Evolutionary conservation across 2,329 filamentous ascomycete species (phyloP).

Genomic region (Arthrinium phaeospermum): DNA sequence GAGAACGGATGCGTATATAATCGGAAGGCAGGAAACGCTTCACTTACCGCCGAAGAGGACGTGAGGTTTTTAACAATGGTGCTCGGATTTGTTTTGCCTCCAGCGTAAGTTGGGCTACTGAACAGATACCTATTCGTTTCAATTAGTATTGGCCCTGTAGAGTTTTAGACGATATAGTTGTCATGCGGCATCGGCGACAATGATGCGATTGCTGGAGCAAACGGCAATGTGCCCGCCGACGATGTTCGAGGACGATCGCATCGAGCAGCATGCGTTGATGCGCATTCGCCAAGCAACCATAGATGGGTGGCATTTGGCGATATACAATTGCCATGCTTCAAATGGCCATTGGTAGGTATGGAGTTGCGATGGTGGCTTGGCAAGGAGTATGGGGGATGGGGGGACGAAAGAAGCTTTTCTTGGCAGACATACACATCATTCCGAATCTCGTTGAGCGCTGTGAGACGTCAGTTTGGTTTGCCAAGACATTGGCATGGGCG

Average conservation of each 20-base stretch:
- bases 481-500: conserved; percentile 41
- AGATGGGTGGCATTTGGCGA: conserved; percentile 6
- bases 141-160: background rate
- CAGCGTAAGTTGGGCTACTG: conserved; percentile 62
- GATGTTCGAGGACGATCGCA: background rate
- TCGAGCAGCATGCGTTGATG: background rate
- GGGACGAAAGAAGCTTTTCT: conserved; percentile 27
- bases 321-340: conserved; percentile 13
- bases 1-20: conserved; percentile 17
- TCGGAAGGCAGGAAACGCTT: conserved; percentile 26
- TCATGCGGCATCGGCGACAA: background rate
- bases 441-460: conserved; percentile 42
- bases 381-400: background rate
- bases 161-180: background rate
- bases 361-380: conserved; percentile 16
- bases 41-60: conserved; percentile 60
- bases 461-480: conserved; percentile 39
- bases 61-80: conserved; percentile 64
- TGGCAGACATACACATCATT: conserved; percentile 40
- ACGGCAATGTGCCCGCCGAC: background rate
- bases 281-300: background rate
- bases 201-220: background rate
- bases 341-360: background rate
- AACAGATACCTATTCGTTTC: conserved; percentile 56
- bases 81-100: conserved; percentile 54